phyloP scores from a whole-genome alignment of 768 basidiomycete species.

The Tremella fuciformis region DNA sequence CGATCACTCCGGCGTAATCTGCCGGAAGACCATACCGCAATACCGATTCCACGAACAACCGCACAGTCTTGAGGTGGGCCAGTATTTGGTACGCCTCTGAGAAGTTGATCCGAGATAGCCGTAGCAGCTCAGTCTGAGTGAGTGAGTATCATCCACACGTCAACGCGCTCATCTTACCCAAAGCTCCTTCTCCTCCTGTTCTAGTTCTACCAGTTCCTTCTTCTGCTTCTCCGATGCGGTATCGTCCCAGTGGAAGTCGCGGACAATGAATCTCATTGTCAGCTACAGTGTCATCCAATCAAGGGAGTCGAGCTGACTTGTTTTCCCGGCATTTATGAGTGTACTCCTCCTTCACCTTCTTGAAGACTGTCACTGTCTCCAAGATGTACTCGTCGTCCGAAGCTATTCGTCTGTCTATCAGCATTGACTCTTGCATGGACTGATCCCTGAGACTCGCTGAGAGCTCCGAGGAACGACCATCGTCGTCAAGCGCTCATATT shows the following conservation, averaged over 20 bases:
- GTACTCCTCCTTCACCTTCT: conserved; percentile 86
- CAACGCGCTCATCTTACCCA: conserved; percentile 65
- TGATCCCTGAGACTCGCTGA: conserved; percentile 57
- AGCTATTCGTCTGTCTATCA: conserved; percentile 61
- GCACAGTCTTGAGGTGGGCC: conserved; percentile 86
- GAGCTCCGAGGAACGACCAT: conserved; percentile 95
- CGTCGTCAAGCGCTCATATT: conserved; percentile 78
- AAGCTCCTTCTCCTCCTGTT: conserved; percentile 86
- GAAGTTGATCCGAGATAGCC: conserved; percentile 89
- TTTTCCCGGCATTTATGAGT: conserved; percentile 89
- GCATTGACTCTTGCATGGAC: not conserved
- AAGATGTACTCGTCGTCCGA: conserved; percentile 87
- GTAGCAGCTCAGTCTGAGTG: conserved; percentile 83
- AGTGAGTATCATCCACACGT: conserved; percentile 7
- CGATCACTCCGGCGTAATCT: conserved; percentile 73
- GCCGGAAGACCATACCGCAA: conserved; percentile 93
- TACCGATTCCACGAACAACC: conserved; percentile 91
- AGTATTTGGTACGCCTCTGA: conserved; percentile 93
- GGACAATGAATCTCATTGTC: conserved; percentile 71
- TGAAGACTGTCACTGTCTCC: conserved; percentile 82
- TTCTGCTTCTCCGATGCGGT: conserved; percentile 73
- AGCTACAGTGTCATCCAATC: not conserved
- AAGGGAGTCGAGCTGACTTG: conserved; percentile 61
- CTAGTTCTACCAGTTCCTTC: conserved; percentile 74
- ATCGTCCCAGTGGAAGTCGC: conserved; percentile 90